Base-by-base conservation (phyloP, 192 early-diverging fungal species). In the Linnemannia elongata region DNA sequence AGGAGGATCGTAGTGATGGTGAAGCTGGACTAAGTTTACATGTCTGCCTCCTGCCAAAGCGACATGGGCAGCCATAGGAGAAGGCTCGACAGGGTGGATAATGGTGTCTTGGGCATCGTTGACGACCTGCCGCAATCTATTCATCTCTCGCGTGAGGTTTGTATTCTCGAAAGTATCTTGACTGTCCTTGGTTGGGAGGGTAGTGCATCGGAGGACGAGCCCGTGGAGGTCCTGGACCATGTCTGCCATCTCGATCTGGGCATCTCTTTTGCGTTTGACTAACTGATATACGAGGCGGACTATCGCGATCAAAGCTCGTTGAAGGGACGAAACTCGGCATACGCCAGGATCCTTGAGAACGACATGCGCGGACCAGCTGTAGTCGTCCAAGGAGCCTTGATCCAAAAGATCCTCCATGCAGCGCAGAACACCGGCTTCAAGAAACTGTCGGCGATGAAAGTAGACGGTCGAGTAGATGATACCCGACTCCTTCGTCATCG, bases 401-500 rank as follows among this genome's bases (percentile, higher is more conserved):
- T 27, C 4, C 17, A 90, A 24, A 6, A 90, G 68, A 15, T 54
- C 38, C 24, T 89, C 77, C 60, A 89, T 85, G 36, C 75, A 90
- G 5, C 17, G 80, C 69, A 78, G 39, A 17, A 79, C 73, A 35
- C 88, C 87, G n/a, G 81, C 38, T 38, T 81, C 57, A 3, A 88
- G 42, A 52, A 88, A 85, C 27, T 22, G 5, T 38, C 27, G 30
- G 42, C 83, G 57, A 30, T 89, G 55, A 9, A 30, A 17, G 75
- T 88, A 90, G 0, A 90, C 85, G 0, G 72, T 72, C 8, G 86
- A 73, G 69, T 79, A 90, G 1, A 90, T 85, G 12, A 77, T 49
- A 44, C 83, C 80, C 24, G 81, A 63, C 35, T 88, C 70, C 13
- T 33, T 69, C 9, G 79, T 83, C 77, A 89, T 82, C 38, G 76